Conservation (phyloP, 2,329 filamentous ascomycete genomes). For the Aurifilum marmelostoma region DNA sequence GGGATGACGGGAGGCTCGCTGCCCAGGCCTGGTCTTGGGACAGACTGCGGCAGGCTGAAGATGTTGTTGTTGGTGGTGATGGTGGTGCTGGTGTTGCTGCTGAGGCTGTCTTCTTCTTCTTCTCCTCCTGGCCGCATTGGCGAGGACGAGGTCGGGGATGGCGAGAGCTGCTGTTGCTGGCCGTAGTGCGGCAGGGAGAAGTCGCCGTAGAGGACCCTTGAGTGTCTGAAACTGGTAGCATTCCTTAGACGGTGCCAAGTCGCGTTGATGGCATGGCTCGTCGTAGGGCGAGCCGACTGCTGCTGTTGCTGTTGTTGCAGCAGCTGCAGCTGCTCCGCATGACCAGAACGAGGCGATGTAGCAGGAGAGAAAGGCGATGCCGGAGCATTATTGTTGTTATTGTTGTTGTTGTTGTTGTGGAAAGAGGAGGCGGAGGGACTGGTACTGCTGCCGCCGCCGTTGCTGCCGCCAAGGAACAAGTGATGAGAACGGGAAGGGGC, state of each 20-base stretch:
- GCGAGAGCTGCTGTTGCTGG: conserved; percentile 5
- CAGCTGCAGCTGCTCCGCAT: conserved; percentile 25
- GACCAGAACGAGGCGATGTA: conserved; percentile 4
- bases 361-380: conserved; percentile 9
- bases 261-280: conserved; percentile 49
- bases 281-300: conserved; percentile 32
- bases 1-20: conserved; percentile 64
- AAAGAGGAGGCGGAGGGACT: not conserved
- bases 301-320: conserved; percentile 27
- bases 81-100: too few relatives aligned
- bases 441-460: not conserved
- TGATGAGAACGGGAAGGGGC: conserved; percentile 26
- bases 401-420: conserved; percentile 5
- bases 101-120: not conserved
- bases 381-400: conserved; percentile 15
- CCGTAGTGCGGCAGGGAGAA: conserved; percentile 34
- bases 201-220: conserved; percentile 49
- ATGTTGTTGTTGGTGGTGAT: too few relatives aligned
- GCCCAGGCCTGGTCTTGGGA: conserved; percentile 53
- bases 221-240: conserved; percentile 42
- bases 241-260: conserved; percentile 27
- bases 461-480: not conserved
- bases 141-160: not conserved
- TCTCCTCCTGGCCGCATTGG: not conserved
- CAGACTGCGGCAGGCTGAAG: conserved; percentile 29